A percentile compares a stretch with the other conserved stretches of the same genome.
phyloP scores from a whole-genome alignment of 805 yeast genomes.

The Candida nemodendra region DNA sequence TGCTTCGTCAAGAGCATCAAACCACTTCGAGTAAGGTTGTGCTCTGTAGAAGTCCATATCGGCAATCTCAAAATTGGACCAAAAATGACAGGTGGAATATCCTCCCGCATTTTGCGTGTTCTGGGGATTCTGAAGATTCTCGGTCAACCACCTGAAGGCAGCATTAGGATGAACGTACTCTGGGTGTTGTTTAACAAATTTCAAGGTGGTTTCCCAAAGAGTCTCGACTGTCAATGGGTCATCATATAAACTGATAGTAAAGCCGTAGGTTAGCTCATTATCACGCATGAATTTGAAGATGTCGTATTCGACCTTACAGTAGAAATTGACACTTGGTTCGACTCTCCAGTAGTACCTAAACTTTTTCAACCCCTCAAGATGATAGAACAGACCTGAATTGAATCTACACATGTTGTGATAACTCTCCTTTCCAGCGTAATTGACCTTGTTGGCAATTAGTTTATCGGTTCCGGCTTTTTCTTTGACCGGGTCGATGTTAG shows the following conservation, averaged over 20 bases:
- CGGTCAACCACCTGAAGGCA: slow-evolving; percentile 67
- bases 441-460: slow-evolving; percentile 45
- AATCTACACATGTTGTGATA: slow-evolving; percentile 91
- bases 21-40: slow-evolving; percentile 64
- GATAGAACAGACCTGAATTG: slow-evolving; percentile 81
- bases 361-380: slow-evolving; percentile 60
- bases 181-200: slow-evolving; percentile 61
- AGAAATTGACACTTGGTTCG: slow-evolving; percentile 75
- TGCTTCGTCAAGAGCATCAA: slow-evolving; percentile 61
- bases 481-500: slow-evolving; percentile 44
- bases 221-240: slow-evolving; percentile 64
- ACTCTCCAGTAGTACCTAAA: slow-evolving; percentile 94
- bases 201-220: slow-evolving; percentile 70
- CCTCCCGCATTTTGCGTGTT: slow-evolving; percentile 43
- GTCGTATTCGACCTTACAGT: slow-evolving; percentile 78
- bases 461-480: slow-evolving; percentile 21
- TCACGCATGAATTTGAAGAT: slow-evolving; percentile 79
- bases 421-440: slow-evolving; percentile 72
- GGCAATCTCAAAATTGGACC: slow-evolving; percentile 86
- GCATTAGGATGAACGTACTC: slow-evolving; percentile 58
- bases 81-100: slow-evolving; percentile 84
- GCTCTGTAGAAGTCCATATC: slow-evolving; percentile 70
- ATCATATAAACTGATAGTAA: slow-evolving; percentile 72
- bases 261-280: slow-evolving; percentile 69
- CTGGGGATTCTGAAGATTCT: slow-evolving; percentile 60